Conservation (phyloP, 495 filamentous ascomycete genomes). For the Tricharina praecox region DNA sequence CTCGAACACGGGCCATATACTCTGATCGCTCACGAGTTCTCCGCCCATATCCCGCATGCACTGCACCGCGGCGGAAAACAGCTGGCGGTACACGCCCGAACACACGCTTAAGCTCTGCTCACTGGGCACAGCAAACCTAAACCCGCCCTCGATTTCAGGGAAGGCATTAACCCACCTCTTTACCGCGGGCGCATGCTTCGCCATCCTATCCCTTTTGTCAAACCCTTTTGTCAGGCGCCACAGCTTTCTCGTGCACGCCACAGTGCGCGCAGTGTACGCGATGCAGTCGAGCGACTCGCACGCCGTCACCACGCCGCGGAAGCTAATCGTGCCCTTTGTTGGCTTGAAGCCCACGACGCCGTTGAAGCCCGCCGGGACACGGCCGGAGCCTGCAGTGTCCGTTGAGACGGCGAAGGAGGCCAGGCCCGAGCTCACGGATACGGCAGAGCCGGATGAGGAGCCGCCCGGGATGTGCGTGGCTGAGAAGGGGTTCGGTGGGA, state of each 20-base stretch:
- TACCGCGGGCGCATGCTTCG: not conserved
- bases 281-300: conserved; percentile 47
- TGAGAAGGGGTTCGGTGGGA: conserved; percentile 35
- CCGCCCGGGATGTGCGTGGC: conserved; percentile 44
- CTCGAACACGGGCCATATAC: conserved; percentile 38
- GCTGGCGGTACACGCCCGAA: conserved; percentile 29
- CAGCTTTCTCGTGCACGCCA: conserved; percentile 37
- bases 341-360: conserved; percentile 53
- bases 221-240: conserved; percentile 39
- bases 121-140: conserved; percentile 40
- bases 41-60: conserved; percentile 33
- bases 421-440: conserved; percentile 39
- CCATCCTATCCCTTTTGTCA: conserved; percentile 28
- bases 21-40: conserved; percentile 12
- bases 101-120: conserved; percentile 33
- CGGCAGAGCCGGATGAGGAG: conserved; percentile 44
- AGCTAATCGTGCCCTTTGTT: conserved; percentile 44
- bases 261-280: conserved; percentile 35
- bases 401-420: conserved; percentile 48
- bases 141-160: conserved; percentile 30
- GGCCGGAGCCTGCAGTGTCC: conserved; percentile 49
- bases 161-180: conserved; percentile 33
- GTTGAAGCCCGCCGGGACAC: conserved; percentile 46
- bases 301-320: conserved; percentile 42
- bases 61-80: conserved; percentile 32